Conservation (phyloP, 2,329 filamentous ascomycete species). For the Phaeosphaeriaceae sp. region DNA sequence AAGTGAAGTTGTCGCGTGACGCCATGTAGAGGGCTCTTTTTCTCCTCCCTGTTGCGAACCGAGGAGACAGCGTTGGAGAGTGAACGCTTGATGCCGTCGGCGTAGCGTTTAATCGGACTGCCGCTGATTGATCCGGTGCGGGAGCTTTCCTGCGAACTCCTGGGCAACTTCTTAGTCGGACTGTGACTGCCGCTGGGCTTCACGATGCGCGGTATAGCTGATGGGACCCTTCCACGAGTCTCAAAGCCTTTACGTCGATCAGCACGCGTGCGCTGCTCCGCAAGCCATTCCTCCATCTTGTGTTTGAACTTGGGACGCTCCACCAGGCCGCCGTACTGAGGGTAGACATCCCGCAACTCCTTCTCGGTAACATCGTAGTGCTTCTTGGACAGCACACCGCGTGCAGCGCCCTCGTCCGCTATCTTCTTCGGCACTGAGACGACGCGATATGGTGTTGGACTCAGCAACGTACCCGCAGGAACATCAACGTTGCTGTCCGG, state of each 20-base stretch:
- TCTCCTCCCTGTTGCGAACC: conserved; percentile 19
- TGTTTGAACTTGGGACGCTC: conserved; percentile 41
- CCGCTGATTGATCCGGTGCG: background rate
- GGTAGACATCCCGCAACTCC: conserved; percentile 37
- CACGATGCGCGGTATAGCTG: conserved; percentile 13
- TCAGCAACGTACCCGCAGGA: conserved; percentile 14
- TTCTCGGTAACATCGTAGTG: conserved; percentile 36
- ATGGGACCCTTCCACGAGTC: conserved; percentile 12
- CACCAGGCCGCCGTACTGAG: conserved; percentile 40
- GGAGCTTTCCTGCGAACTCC: background rate
- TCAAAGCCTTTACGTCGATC: conserved; percentile 20
- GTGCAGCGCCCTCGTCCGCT: background rate
- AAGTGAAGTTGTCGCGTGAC: conserved; percentile 26
- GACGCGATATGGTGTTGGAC: conserved; percentile 32
- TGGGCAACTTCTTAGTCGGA: background rate
- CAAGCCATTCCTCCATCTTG: conserved; percentile 38
- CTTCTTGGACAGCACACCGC: conserved; percentile 21
- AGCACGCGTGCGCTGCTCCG: conserved; percentile 28
- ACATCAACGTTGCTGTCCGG: conserved; percentile 34
- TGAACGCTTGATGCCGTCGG: conserved; percentile 24
- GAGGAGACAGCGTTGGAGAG: conserved; percentile 18
- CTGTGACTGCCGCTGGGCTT: conserved; percentile 3
- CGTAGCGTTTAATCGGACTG: conserved; percentile 32
- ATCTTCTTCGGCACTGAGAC: conserved; percentile 20
- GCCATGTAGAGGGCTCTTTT: conserved; percentile 32